Percentiles rank a stretch among this genome's conserved stretches.
Conservation (phyloP, 306 rosid genomes). For the Ormosia semicastrata region DNA sequence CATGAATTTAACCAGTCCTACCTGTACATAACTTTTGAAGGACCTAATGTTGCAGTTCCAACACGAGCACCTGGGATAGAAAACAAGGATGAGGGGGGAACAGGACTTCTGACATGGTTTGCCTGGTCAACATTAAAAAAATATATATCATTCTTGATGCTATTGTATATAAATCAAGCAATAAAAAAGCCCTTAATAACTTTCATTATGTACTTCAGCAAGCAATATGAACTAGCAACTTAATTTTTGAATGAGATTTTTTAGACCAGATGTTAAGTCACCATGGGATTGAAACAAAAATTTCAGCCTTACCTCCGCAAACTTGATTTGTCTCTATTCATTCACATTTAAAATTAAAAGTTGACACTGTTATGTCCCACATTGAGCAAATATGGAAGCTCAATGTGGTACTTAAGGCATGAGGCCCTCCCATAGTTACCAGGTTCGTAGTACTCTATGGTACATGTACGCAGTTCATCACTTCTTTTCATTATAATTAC, state of each 20-base stretch:
- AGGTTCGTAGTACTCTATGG: not conserved
- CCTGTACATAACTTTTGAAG: constrained; percentile 95
- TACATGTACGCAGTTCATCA: no score
- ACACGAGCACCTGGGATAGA: constrained; percentile 63
- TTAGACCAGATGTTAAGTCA: constrained; percentile 1
- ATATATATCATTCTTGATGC: not conserved
- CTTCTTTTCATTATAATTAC: not conserved
- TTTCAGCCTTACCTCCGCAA: not conserved
- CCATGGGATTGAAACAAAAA: constrained; percentile 14
- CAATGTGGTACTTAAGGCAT: not conserved
- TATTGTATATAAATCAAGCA: not conserved
- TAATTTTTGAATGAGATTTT: not conserved
- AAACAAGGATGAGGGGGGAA: constrained; percentile 59
- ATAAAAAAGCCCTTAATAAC: not conserved
- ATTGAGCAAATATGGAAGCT: not conserved
- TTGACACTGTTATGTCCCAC: not conserved
- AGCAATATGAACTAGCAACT: constrained; percentile 14
- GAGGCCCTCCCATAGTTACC: not conserved
- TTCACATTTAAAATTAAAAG: constrained; percentile 10
- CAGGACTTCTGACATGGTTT: constrained; percentile 57
- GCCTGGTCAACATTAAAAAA: constrained; percentile 54
- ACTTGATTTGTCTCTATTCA: not conserved
- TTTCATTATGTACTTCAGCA: constrained; percentile 21
- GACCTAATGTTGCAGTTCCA: constrained; percentile 69
- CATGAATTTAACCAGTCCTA: constrained; percentile 33